Base-by-base conservation (phyloP, 495 filamentous ascomycete genomes). In the Penicillium verhagenii region DNA sequence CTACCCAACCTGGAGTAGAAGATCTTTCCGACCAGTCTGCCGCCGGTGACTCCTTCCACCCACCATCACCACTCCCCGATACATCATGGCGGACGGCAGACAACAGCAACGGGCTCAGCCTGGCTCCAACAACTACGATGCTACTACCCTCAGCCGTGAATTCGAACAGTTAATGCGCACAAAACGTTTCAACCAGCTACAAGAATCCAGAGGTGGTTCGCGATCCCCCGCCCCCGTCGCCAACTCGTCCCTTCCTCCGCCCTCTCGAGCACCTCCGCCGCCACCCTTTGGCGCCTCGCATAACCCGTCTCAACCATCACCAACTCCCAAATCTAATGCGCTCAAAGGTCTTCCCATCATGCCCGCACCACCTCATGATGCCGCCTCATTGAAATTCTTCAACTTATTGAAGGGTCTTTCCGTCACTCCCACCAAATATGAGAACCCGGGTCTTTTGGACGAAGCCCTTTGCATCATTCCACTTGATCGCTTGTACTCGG, bases 381-480 rank as follows among this genome's bases (percentile, higher is more conserved):
- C 81, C 38, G 74, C 79, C 16, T 90, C 89, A 1, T 75, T 89
- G 24, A 93, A 89, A 58, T 97, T 97, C 67, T 84, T 88, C 45
- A 95, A 88, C 72, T 76, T 92, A 29, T 77, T 99, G 4, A 78
- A 91, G 44, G 85, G 87, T 3, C 72, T 97, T 8, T 94, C 94
- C 3, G 77, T 83, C 24, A 94, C 89, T 23, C 94, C 94, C 10
- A 88, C 83, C 18, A 92, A 90, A 66, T 99, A 96, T 73, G 94
- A 99, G 74, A 97, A 99, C 66, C 94, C 95, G 0, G 95, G 94
- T 31, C 78, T 97, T 28, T 78, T 99, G 33, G 94, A 99, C 69
- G 95, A 97, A 70, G 95, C 94, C 5, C 74, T 99, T 14, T 79
- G 85, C 37, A 76, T 84, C 18, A 89, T 99, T 42, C 95, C 95